phyloP scores from a whole-genome alignment of 2,329 filamentous ascomycete genomes.

The Bisporella sp. region DNA sequence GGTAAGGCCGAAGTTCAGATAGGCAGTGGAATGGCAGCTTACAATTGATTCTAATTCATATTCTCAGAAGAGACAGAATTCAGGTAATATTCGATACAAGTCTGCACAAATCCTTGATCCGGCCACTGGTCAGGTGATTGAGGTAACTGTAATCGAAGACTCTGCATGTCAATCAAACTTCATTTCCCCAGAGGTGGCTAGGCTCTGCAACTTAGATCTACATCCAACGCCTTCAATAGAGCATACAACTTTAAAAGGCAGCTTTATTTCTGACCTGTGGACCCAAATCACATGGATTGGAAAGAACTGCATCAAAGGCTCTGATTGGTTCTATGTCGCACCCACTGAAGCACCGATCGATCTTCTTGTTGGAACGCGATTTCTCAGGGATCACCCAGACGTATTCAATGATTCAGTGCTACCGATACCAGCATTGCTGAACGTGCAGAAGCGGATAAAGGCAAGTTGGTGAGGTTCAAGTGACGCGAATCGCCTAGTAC shows the following conservation, averaged over 20 bases:
- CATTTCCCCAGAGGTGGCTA: not conserved
- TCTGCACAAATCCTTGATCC: not conserved
- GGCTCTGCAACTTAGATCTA: not conserved
- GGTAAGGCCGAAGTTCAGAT: not conserved
- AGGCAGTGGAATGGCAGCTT: not conserved
- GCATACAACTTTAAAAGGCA: not conserved
- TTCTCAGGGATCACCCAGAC: not conserved
- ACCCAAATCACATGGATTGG: not conserved
- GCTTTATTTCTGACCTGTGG: not conserved
- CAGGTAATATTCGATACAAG: not conserved
- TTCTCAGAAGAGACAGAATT: not conserved
- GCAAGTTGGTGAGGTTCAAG: not conserved
- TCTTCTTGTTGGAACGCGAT: not conserved
- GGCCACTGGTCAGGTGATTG: not conserved
- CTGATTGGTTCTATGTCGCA: not conserved
- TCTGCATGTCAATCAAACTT: not conserved
- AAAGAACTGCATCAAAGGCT: not conserved
- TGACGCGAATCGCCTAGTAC: not conserved
- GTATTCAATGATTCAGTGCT: not conserved
- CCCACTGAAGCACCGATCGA: not conserved
- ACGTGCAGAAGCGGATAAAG: not conserved
- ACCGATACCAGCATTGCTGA: not conserved
- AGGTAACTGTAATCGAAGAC: not conserved
- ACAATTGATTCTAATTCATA: not conserved
- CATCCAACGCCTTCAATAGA: not conserved